Conservation (phyloP, 805 yeast species). For the Jamesozyma lodderae region DNA sequence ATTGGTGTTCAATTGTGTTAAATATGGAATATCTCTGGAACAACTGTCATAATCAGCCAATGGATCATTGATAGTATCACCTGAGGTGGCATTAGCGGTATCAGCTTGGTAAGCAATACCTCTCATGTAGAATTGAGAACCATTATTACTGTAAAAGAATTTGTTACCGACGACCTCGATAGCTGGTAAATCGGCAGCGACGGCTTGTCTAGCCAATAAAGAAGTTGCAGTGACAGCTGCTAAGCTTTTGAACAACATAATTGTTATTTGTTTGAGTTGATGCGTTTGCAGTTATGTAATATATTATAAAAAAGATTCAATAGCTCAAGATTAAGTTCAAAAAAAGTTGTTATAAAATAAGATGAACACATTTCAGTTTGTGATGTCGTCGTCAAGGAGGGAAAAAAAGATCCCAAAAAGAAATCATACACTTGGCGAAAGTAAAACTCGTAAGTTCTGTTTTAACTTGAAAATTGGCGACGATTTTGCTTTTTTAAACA, state of each 20-base stretch:
- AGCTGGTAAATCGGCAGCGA: conserved; percentile 45
- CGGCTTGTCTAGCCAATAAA: conserved; percentile 18
- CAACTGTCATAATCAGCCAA: conserved; percentile 54
- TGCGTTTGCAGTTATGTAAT: background rate
- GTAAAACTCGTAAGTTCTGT: too few relatives aligned
- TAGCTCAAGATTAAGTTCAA: too few relatives aligned
- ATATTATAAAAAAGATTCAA: too few relatives aligned
- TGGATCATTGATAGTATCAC: conserved; percentile 53
- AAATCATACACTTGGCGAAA: too few relatives aligned
- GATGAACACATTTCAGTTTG: too few relatives aligned
- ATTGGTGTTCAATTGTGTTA: conserved; percentile 53
- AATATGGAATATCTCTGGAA: conserved; percentile 65
- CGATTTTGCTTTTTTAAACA: too few relatives aligned
- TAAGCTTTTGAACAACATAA: conserved; percentile 30
- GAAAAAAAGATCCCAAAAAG: too few relatives aligned
- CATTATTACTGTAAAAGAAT: conserved; percentile 67
- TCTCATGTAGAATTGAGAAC: conserved; percentile 66
- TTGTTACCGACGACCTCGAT: conserved; percentile 71
- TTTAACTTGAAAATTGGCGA: too few relatives aligned
- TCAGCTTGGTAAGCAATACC: conserved; percentile 78
- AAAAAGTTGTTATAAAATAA: too few relatives aligned
- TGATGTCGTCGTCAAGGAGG: too few relatives aligned
- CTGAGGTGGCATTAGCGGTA: conserved; percentile 40
- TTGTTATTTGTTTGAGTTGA: conserved; percentile 11
- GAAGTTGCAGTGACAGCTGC: conserved; percentile 31